Base-by-base conservation (phyloP, 2,329 filamentous ascomycete species). In the Fusarium sp. region DNA sequence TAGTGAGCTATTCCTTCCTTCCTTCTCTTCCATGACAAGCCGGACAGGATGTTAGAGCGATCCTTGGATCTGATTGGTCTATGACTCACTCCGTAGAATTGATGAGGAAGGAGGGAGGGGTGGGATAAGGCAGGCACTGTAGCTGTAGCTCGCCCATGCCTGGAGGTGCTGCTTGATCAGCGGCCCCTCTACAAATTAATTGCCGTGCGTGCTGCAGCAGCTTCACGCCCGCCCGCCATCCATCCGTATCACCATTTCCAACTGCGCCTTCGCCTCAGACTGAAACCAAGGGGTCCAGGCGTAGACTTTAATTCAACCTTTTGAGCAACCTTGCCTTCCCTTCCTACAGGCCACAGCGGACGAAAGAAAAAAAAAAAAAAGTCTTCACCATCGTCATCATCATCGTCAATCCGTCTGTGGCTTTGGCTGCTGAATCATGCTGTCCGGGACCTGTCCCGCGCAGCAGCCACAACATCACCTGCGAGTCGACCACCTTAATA, bases 241-340 rank as follows among this genome's bases (percentile, higher is more conserved):
- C 48, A 14, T 52, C 24, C 27, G 39, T 68, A 43, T 64, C 41
- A 39, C 56, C 18, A 62, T 52, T 52, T 43, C 35, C 37, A 50
- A 41, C 33, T 41, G 39, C 39, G 57, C 54, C 58, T 58, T 22
- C 31, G 58, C 61, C 50, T 72, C 72, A 74, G 61, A 69, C 65
- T 74, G 72, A 74, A 74, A 74, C 71, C 56, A 57, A 74, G 72
- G 61, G 71, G 71, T 74, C 72, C 65, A 74, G 62, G 68, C 50
- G 57, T 41, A 48, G 68, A 56, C 71, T 63, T 72, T 69, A 59
- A 62, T 63, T 68, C 56, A 61, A 67, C 52, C 41, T 59, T 43
- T 73, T 27, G 37, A 33, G 18, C 33, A 18, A 50, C 37, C 45
- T 50, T 18, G 48, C 39, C 57, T 45, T 45, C 14, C 48, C 24